A percentile compares a stretch with the other conserved stretches of the same genome.
These are phyloP conservation scores for Kentomonas sorsogonicus DNA, from an alignment of 208 protist genomes.

Conservation along the genomic window DNA sequence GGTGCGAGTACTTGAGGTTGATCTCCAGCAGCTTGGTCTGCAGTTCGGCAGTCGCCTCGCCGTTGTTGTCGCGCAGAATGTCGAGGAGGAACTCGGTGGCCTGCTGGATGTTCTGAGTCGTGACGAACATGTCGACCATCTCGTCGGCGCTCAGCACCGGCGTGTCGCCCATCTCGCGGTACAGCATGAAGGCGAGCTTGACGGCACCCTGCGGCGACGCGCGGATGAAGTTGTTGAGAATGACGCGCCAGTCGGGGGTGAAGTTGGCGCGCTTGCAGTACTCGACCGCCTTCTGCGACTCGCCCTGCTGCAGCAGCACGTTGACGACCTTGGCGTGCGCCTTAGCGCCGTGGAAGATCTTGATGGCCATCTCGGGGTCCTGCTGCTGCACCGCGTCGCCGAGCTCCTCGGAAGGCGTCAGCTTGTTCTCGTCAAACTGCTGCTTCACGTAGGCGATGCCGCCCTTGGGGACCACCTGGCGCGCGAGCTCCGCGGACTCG, in stretches of 20 bases:
- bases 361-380: slow-evolving; percentile 93
- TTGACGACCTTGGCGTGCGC: slow-evolving; percentile 93
- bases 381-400: slow-evolving; percentile 94
- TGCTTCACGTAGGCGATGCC: slow-evolving; percentile 93
- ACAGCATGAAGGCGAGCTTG: slow-evolving; percentile 91
- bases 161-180: slow-evolving; percentile 65
- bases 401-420: slow-evolving; percentile 97
- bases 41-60: slow-evolving; percentile 90
- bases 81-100: slow-evolving; percentile 98
- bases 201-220: slow-evolving; percentile 91
- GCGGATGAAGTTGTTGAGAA: slow-evolving; percentile 91
- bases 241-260: slow-evolving; percentile 93
- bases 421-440: slow-evolving; percentile 98
- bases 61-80: slow-evolving; percentile 90
- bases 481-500: slow-evolving; percentile 98
- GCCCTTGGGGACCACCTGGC: slow-evolving; percentile 92
- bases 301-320: slow-evolving; percentile 91
- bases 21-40: slow-evolving; percentile 99
- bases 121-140: slow-evolving; percentile 96
- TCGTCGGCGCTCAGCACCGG: slow-evolving; percentile 80
- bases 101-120: slow-evolving; percentile 94
- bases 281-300: slow-evolving; percentile 96
- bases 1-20: slow-evolving; percentile 96
- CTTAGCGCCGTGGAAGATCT: slow-evolving; percentile 95
- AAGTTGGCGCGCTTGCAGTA: slow-evolving; percentile 97